A percentile compares a stretch with the other conserved stretches of the same genome.
These are phyloP conservation scores for Penicillium expansum DNA, from an alignment of 2,329 filamentous ascomycete genomes.

Conservation along the genomic window DNA sequence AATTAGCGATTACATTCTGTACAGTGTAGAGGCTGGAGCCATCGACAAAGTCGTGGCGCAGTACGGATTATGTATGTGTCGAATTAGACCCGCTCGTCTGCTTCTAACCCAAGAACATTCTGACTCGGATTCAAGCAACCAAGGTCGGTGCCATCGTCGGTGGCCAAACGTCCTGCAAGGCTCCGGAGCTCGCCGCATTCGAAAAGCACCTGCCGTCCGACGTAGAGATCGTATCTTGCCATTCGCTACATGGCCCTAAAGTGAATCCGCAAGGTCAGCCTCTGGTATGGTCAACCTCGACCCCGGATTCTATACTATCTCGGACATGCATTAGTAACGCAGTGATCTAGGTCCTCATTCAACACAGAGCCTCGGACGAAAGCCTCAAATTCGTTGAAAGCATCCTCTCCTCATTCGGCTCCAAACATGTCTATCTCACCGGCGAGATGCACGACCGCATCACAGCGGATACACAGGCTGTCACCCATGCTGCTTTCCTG, in stretches of 20 bases:
- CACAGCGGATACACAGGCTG: constrained; percentile 95
- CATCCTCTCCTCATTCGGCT: constrained; percentile 78
- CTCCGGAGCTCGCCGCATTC: constrained; percentile 90
- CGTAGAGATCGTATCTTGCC: constrained; percentile 90
- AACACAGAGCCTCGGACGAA: constrained; percentile 78
- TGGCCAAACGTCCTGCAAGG: constrained; percentile 97
- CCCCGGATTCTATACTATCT: constrained; percentile 12
- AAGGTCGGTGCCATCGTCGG: constrained; percentile 94
- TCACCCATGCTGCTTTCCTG: constrained; percentile 94
- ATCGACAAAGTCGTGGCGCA: constrained; percentile 83
- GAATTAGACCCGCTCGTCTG: constrained; percentile 10
- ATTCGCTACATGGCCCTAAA: constrained; percentile 90
- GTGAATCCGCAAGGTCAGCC: constrained; percentile 88
- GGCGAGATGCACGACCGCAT: constrained; percentile 91
- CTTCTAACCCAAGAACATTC: constrained; percentile 14
- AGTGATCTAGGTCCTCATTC: constrained; percentile 66
- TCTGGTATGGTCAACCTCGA: constrained; percentile 56
- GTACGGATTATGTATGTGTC: constrained; percentile 83
- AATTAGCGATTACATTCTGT: constrained; percentile 97
- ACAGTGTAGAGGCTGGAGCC: constrained; percentile 91
- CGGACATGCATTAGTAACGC: constrained; percentile 15
- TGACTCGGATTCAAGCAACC: constrained; percentile 62
- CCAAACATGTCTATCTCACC: constrained; percentile 82
- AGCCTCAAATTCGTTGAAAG: constrained; percentile 75
- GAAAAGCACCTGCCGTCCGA: constrained; percentile 83